These are phyloP conservation scores for Lantana camara DNA, from an alignment of 257 asterid genomes.

Conservation along the genomic window DNA sequence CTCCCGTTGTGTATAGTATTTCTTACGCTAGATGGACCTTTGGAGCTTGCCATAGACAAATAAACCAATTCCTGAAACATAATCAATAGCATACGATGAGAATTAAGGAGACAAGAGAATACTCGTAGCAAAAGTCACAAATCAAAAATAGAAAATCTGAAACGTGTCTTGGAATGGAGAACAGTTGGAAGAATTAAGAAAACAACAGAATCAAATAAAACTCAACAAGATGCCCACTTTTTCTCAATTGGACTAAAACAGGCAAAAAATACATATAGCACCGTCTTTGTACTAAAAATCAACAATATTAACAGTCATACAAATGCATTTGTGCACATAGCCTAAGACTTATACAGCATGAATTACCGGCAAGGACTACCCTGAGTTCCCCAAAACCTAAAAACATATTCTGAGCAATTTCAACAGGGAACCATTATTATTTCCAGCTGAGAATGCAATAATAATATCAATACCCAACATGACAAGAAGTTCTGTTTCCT, in stretches of 20 bases:
- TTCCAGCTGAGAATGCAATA: slow-evolving; percentile 7
- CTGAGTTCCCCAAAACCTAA: background rate
- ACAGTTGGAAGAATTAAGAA: slow-evolving; percentile 15
- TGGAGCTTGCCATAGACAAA: slow-evolving; percentile 68
- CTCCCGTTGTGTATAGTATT: slow-evolving; percentile 69
- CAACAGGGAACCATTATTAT: background rate
- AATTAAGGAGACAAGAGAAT: background rate
- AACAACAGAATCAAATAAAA: slow-evolving; percentile 14
- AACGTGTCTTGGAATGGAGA: slow-evolving; percentile 1
- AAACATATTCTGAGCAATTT: background rate
- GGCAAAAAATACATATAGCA: background rate
- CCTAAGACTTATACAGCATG: background rate
- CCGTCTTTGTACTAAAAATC: slow-evolving; percentile 15
- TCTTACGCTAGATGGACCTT: slow-evolving; percentile 75
- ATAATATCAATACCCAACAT: background rate
- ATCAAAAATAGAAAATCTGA: slow-evolving; percentile 15
- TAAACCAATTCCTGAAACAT: slow-evolving; percentile 45
- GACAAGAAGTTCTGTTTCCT: too few species aligned
- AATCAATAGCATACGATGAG: slow-evolving; percentile 26
- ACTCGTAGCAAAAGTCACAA: background rate
- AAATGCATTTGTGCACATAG: slow-evolving; percentile 3
- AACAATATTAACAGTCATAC: background rate
- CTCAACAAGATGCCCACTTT: slow-evolving; percentile 3
- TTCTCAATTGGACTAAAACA: background rate
- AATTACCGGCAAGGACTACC: background rate